Percentiles rank a stretch among this genome's conserved stretches.
phyloP scores from a whole-genome alignment of 2,329 filamentous ascomycete genomes.

The Aureobasidium subglaciale region DNA sequence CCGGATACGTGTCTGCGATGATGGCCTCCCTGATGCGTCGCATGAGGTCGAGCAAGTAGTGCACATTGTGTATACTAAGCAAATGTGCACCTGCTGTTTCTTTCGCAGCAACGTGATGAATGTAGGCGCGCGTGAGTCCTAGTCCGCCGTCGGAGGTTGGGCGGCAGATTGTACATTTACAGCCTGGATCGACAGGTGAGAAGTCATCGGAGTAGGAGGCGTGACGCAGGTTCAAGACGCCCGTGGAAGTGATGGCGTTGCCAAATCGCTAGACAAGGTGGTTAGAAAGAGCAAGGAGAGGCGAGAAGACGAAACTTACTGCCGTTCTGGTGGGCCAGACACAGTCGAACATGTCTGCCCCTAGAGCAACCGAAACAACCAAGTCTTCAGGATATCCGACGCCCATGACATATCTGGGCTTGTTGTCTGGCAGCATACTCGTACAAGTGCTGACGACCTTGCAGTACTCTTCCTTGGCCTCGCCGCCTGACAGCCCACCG shows the following conservation, averaged over 20 bases:
- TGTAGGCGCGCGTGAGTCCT: constrained; percentile 78
- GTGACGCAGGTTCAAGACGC: constrained; percentile 79
- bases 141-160: constrained; percentile 58
- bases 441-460: constrained; percentile 79
- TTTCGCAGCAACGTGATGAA: constrained; percentile 86
- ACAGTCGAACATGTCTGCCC: constrained; percentile 99
- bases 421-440: constrained; percentile 71
- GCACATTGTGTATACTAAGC: constrained; percentile 91
- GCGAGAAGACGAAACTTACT: constrained; percentile 34
- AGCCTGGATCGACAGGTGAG: constrained; percentile 72
- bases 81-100: constrained; percentile 85
- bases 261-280: constrained; percentile 61
- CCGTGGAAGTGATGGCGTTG: constrained; percentile 76
- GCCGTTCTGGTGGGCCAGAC: constrained; percentile 97
- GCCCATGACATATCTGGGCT: constrained; percentile 99
- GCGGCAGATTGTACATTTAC: constrained; percentile 71
- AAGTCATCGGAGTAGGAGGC: constrained; percentile 73
- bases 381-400: constrained; percentile 95
- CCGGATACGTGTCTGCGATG: constrained; percentile 71
- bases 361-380: constrained; percentile 84
- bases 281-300: background rate
- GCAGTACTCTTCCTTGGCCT: constrained; percentile 90
- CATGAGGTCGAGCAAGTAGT: constrained; percentile 86
- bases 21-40: constrained; percentile 66
- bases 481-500: constrained; percentile 86